phyloP scores from a whole-genome alignment of 2,329 filamentous ascomycete genomes.

The Aureobasidium pullulans region DNA sequence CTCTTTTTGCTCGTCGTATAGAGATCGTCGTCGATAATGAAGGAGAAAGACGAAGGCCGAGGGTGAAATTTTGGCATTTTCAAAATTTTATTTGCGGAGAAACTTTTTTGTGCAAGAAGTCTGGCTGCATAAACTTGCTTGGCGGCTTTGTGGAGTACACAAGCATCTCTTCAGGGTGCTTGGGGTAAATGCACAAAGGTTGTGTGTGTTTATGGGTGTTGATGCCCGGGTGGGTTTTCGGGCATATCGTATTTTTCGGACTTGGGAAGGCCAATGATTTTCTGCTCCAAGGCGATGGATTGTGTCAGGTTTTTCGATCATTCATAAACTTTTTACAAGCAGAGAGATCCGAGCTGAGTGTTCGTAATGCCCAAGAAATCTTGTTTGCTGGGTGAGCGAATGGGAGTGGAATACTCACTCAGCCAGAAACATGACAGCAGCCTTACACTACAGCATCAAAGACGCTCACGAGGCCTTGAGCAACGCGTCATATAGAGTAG shows the following conservation, averaged over 20 bases:
- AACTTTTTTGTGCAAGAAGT: not conserved
- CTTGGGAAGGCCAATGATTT: not conserved
- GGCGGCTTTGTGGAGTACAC: not conserved
- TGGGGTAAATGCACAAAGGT: not conserved
- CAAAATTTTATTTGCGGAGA: not conserved
- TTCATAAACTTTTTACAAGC: not conserved
- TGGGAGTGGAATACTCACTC: not conserved
- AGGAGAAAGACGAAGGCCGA: no score
- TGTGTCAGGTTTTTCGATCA: not conserved
- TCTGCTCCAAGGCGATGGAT: not conserved
- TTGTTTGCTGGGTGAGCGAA: not conserved
- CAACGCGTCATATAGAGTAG: not conserved
- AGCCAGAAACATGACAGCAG: not conserved
- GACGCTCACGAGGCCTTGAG: not conserved
- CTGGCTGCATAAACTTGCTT: not conserved
- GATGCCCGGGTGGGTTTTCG: not conserved
- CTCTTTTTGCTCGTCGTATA: not conserved
- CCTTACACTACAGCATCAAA: conserved; percentile 4
- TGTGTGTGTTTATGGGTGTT: not conserved
- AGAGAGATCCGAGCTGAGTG: not conserved
- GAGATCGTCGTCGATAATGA: no score
- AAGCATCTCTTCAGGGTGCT: not conserved
- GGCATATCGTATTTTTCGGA: not conserved
- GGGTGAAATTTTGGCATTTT: not conserved
- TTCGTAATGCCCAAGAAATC: not conserved